Evolutionary conservation across 2,329 filamentous ascomycete genomes (phyloP).

Genomic region (Botrytis paeoniae): DNA sequence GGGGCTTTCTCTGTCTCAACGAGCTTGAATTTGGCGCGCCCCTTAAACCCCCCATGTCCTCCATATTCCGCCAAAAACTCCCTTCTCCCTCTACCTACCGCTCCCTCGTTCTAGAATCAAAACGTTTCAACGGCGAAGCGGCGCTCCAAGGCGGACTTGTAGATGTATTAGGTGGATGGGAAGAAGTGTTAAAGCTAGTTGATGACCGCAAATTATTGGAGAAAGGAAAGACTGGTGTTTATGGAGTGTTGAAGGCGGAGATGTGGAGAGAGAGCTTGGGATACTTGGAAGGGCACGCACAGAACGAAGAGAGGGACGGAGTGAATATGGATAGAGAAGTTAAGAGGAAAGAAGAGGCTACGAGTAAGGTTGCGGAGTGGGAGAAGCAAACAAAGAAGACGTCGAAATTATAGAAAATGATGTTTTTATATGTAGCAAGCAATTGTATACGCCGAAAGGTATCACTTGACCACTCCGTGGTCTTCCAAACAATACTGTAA

Average conservation of each 20-base stretch:
- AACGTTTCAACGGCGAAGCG: conserved; percentile 60
- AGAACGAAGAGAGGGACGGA: conserved; percentile 49
- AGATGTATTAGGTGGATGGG: conserved; percentile 63
- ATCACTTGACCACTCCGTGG: conserved; percentile 5
- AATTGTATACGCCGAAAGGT: conserved; percentile 11
- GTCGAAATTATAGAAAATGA: conserved; percentile 30
- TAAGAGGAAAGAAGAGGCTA: conserved; percentile 27
- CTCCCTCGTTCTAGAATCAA: conserved; percentile 68
- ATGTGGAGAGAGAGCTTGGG: conserved; percentile 67
- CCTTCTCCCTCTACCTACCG: conserved; percentile 53
- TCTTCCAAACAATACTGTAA: conserved; percentile 14
- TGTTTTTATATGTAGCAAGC: conserved; percentile 1
- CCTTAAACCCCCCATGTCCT: conserved; percentile 70
- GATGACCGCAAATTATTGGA: conserved; percentile 55
- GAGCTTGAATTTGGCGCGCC: conserved; percentile 77
- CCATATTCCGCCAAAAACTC: conserved; percentile 71
- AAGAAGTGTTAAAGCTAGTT: conserved; percentile 61
- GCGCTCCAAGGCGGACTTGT: conserved; percentile 66
- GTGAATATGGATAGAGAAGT: conserved; percentile 41
- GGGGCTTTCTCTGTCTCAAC: conserved; percentile 77
- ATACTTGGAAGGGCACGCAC: conserved; percentile 53
- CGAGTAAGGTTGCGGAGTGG: conserved; percentile 32
- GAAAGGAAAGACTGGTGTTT: conserved; percentile 64
- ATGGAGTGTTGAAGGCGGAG: conserved; percentile 69
- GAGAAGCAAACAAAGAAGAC: conserved; percentile 29